Conservation (phyloP, 2,329 filamentous ascomycete species). For the Clonostachys sp. region DNA sequence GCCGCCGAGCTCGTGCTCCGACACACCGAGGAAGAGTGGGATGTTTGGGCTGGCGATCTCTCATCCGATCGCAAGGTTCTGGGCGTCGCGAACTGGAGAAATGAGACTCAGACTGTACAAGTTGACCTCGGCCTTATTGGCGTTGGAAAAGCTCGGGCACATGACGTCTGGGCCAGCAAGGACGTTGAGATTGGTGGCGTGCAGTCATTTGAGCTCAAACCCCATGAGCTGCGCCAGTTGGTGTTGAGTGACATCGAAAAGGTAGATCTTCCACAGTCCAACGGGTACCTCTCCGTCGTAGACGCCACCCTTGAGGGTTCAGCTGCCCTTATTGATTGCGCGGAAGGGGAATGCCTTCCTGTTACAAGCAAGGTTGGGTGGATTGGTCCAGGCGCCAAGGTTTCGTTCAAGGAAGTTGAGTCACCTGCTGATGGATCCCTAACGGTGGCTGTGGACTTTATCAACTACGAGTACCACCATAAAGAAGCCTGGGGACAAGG, state of each 20-base stretch:
- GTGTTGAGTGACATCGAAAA: slow-evolving; percentile 25
- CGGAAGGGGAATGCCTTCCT: slow-evolving; percentile 31
- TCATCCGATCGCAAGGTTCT: slow-evolving; percentile 34
- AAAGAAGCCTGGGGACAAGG: slow-evolving; percentile 31
- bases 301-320: slow-evolving; percentile 27
- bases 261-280: slow-evolving; percentile 10
- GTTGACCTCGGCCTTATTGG: slow-evolving; percentile 34
- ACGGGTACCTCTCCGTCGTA: slow-evolving; percentile 31
- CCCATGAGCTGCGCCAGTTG: slow-evolving; percentile 32
- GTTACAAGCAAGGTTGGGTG: slow-evolving; percentile 34
- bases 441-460: slow-evolving; percentile 41
- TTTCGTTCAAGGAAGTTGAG: slow-evolving; percentile 25
- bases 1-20: slow-evolving; percentile 44
- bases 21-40: slow-evolving; percentile 42
- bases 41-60: slow-evolving; percentile 44
- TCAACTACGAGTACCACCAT: slow-evolving; percentile 44
- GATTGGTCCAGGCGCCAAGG: slow-evolving; percentile 22
- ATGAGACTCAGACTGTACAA: slow-evolving; percentile 31
- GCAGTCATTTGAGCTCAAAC: slow-evolving; percentile 22
- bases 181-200: slow-evolving; percentile 24
- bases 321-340: slow-evolving; percentile 26
- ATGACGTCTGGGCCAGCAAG: slow-evolving; percentile 31
- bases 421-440: slow-evolving; percentile 22
- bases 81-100: slow-evolving; percentile 44
- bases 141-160: slow-evolving; percentile 26